Evolutionary conservation across 306 rosid genomes (phyloP), one percentile per base, ranked within the genome.

Genomic region (Pterocarpus santalinus): DNA sequence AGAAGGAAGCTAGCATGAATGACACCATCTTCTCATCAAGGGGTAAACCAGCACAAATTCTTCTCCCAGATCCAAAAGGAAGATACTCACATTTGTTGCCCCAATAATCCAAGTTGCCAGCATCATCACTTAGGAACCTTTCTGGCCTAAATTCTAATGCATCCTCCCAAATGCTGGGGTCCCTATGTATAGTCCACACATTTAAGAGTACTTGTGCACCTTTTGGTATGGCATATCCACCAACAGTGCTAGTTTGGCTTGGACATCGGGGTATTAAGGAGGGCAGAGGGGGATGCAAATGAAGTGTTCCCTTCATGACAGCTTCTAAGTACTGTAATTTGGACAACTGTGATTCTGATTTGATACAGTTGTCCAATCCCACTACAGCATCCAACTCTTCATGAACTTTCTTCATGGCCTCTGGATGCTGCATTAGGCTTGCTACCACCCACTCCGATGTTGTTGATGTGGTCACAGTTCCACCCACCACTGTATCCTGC

Each of bases 401-500:
- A 47, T 47, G 52, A 3, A 47, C 52, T 47, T 3, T 47, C 15
- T 1, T 47, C 52, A 47, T 47, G 8, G 52, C 52, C 52, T 47
- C 52, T 47, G 52, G 52, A 47, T 47, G 52, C 52, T 47, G 52
- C 52, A 10, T 11, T 15, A 72, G 35, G 49, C 33, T 34, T 3
- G 90, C 55, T 82, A 82, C 78, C 28, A 46, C 78, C 87, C 85
- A 88, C 72, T 87, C 90, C 0, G 80, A 14, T 1, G 80, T 70
- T 5, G 70, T 75, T 10, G 86, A 6, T 11, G 87, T 66, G 5
- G 88, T 73, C 12, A 86, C 88, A 0, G 83, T 81, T 56, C 85
- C 87, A 47, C 69, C 89, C 39, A 82, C 60, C 65, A 86, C 76
- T 11, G 72, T 56, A 44, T 87, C 91, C 90, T 69, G 34, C 83